Evolutionary conservation across 495 filamentous ascomycete genomes (phyloP).

Genomic region (Xylaria castorea): DNA sequence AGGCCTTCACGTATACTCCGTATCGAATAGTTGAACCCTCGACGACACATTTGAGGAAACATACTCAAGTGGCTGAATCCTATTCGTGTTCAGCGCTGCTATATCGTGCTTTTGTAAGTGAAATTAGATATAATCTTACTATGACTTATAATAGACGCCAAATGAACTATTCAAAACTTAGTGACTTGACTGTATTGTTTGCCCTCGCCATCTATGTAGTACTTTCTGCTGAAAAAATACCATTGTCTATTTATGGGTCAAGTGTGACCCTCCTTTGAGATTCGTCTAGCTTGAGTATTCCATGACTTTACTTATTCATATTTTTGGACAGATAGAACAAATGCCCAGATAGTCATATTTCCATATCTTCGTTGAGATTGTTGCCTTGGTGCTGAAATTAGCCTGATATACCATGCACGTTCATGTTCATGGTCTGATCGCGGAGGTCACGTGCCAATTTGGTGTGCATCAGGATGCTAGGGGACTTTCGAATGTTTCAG

Average conservation of each 20-base stretch:
- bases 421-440: not conserved
- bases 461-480: not conserved
- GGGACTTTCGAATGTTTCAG: constrained; percentile 5
- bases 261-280: not conserved
- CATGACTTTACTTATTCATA: not conserved
- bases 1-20: not conserved
- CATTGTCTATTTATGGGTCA: not conserved
- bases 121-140: not conserved
- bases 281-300: not conserved
- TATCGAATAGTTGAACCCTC: not conserved
- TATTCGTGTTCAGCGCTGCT: not conserved
- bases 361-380: not conserved
- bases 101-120: not conserved
- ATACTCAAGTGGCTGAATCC: not conserved
- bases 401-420: not conserved
- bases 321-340: not conserved
- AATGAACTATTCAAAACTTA: not conserved
- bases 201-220: not conserved
- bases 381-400: not conserved
- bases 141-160: not conserved
- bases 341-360: not conserved
- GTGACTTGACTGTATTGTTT: not conserved
- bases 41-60: not conserved
- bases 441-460: not conserved
- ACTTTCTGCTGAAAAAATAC: not conserved